phyloP scores from a whole-genome alignment of 352 stramenopile species.

The Globisporangium paddicum region DNA sequence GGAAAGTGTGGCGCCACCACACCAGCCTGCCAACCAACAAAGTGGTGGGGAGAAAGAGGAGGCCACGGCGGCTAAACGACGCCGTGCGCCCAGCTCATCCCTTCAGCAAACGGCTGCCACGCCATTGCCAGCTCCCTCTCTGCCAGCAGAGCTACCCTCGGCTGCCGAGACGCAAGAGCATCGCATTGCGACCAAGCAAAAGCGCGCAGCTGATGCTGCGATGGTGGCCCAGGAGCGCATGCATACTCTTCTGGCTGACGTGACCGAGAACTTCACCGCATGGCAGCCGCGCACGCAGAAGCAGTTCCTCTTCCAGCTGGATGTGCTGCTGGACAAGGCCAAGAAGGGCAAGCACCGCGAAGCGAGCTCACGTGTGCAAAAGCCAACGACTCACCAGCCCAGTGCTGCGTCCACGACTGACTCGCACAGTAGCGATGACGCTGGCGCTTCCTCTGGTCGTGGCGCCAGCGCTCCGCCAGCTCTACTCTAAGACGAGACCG shows the following conservation, averaged over 20 bases:
- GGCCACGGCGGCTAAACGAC: too few relatives aligned
- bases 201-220: neutral
- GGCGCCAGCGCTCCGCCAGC: too few relatives aligned
- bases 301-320: conserved; percentile 16
- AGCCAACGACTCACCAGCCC: too few relatives aligned
- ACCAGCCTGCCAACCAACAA: too few relatives aligned
- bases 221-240: neutral
- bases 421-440: neutral
- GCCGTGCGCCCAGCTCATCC: neutral
- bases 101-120: neutral
- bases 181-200: neutral
- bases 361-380: too few relatives aligned
- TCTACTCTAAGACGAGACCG: too few relatives aligned
- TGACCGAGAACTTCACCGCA: neutral
- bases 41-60: too few relatives aligned
- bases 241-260: neutral
- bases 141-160: neutral
- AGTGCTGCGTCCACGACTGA: neutral
- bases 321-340: conserved; percentile 10
- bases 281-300: conserved; percentile 12
- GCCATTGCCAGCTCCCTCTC: too few relatives aligned
- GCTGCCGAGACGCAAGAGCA: neutral
- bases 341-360: conserved; percentile 8
- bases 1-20: neutral
- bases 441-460: too few relatives aligned